Evolutionary conservation across 805 yeast genomes (phyloP), one percentile per base, ranked within the genome.

Genomic region (Pichia gijzeniarum): DNA sequence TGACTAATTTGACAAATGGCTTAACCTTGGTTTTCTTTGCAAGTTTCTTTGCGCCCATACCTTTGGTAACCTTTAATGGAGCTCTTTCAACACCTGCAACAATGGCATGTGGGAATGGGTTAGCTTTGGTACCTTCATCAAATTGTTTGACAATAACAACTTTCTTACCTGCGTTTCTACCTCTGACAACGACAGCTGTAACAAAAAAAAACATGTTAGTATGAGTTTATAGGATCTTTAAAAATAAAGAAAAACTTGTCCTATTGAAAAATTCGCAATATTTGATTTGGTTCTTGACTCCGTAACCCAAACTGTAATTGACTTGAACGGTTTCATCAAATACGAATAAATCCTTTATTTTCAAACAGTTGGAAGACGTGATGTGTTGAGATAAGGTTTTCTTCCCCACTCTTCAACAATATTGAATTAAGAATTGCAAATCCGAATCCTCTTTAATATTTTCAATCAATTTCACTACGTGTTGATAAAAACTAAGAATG

Each of bases 141-240:
- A 86, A 95, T 63, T 96, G 93, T 77, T 87, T 89, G 71, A 93
- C 90, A 70, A 93, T 89, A 72, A 93, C 99, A 62, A 93, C 99
- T 85, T 93, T 93, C 86, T 90, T 91, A 81, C 99, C 99, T 73
- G 99, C 99, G 87, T 81, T 91, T 80, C 99, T 93, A 70, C 99
- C 99, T 76, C 98, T 91, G 75, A 90, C 95, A 73, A 93, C 90
- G 78, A 93, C 90, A 79, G 98, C 95, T 85, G 70, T 33, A 51
- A 36, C 37, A 21, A n/a, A 21, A 16, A 20, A 20, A 32, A 35
- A 21, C 16, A 27, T 44, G 41, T 41, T 41, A 36, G 41, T 43
- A 30, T 41, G 16, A n/a, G 35, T 30, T 7, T 22, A 21, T 14
- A 22, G 14, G 9, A n/a, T 6, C 10, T 25, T 25, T 25, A 7